A percentile compares a stretch with the other conserved stretches of the same genome.
These are phyloP conservation scores for Gossypium thurberi DNA, from an alignment of 345 rosid genomes.

Conservation along the genomic window DNA sequence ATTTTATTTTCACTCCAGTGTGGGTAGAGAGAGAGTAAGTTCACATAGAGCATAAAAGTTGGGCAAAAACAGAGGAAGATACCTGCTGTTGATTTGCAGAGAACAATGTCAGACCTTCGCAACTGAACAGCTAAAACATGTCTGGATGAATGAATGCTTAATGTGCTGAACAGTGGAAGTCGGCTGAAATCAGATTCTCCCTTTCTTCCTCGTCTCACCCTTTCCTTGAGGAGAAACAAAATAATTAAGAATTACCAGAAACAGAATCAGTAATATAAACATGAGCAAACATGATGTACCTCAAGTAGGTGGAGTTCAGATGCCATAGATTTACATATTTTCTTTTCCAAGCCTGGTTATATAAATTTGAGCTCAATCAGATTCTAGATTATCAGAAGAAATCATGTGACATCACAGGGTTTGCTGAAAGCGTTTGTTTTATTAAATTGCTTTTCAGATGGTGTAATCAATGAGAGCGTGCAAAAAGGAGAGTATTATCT, in stretches of 20 bases:
- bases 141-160: background rate
- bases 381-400: background rate
- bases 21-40: background rate
- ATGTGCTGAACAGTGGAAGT: background rate
- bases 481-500: conserved; percentile 21
- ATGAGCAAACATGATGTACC: conserved; percentile 5
- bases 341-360: background rate
- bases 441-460: conserved; percentile 4
- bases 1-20: background rate
- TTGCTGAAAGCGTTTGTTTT: background rate
- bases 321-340: background rate
- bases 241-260: background rate
- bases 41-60: background rate
- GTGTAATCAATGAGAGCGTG: conserved; percentile 22
- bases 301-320: conserved; percentile 3
- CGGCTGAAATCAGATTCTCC: background rate
- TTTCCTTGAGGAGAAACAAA: background rate
- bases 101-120: background rate
- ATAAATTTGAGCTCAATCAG: conserved; percentile 6
- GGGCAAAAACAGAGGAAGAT: background rate
- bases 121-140: conserved; percentile 2
- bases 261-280: background rate
- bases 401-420: background rate
- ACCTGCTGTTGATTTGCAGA: background rate
- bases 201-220: background rate